phyloP scores from a whole-genome alignment of 768 basidiomycete genomes.

The Amanita brunnescens region DNA sequence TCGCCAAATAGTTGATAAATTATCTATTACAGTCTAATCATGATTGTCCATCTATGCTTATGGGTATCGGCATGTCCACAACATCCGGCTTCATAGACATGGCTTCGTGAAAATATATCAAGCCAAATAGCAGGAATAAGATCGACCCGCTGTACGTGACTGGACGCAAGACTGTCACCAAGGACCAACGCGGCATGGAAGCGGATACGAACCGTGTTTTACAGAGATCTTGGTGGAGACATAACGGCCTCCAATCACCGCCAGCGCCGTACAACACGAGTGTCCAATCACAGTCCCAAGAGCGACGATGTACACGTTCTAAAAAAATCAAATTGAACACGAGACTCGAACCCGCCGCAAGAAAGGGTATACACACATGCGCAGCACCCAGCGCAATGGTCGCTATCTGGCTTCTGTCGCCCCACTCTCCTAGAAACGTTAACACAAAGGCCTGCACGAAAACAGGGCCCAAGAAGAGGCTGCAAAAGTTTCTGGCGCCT shows the following conservation, averaged over 20 bases:
- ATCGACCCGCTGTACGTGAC: constrained; percentile 78
- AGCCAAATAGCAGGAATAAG: constrained; percentile 78
- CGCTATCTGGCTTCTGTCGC: constrained; percentile 94
- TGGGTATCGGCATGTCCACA: constrained; percentile 14
- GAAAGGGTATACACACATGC: constrained; percentile 48
- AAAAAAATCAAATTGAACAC: neutral
- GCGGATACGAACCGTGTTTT: constrained; percentile 68
- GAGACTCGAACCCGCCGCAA: neutral
- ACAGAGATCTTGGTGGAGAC: constrained; percentile 92
- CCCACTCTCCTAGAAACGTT: constrained; percentile 99
- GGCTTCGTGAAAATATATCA: constrained; percentile 69
- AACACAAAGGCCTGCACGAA: constrained; percentile 93
- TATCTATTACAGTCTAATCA: neutral
- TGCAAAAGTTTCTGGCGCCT: constrained; percentile 74
- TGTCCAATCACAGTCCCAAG: constrained; percentile 89
- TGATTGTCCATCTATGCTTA: neutral
- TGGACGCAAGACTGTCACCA: constrained; percentile 19
- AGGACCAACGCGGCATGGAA: constrained; percentile 7
- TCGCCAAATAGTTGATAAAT: too few species aligned
- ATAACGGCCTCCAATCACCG: constrained; percentile 90
- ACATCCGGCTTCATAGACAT: constrained; percentile 25
- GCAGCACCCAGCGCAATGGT: constrained; percentile 94
- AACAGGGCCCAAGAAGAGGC: constrained; percentile 79
- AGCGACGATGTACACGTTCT: constrained; percentile 92
- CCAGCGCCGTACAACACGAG: constrained; percentile 76